Evolutionary conservation across 2,329 filamentous ascomycete genomes (phyloP).

Genomic region (Colletotrichum cereale): DNA sequence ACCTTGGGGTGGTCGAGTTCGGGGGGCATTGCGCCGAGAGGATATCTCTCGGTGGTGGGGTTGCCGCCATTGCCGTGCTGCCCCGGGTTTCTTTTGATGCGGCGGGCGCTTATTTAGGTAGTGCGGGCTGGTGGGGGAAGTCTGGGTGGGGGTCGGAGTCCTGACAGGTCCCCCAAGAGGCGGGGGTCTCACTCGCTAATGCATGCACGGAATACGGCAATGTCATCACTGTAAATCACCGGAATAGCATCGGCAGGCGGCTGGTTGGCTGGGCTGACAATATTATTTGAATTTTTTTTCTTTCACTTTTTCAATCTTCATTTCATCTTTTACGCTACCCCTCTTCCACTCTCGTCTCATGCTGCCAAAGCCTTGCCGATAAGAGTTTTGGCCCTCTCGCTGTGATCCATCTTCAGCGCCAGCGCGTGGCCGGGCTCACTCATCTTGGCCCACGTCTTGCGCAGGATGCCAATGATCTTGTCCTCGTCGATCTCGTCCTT

Average conservation of each 20-base stretch:
- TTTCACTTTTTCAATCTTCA: too few relatives aligned
- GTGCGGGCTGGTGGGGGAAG: neutral
- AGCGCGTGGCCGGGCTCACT: slow-evolving; percentile 70
- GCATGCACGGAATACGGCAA: slow-evolving; percentile 18
- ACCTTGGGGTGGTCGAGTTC: slow-evolving; percentile 23
- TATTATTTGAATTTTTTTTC: neutral
- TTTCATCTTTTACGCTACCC: neutral
- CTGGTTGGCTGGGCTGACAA: neutral
- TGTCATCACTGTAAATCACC: slow-evolving; percentile 25
- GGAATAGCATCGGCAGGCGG: slow-evolving; percentile 8
- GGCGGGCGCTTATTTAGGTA: neutral
- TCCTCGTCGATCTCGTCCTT: slow-evolving; percentile 76
- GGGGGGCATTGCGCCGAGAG: slow-evolving; percentile 35
- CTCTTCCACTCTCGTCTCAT: neutral
- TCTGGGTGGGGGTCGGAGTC: neutral
- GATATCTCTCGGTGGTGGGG: slow-evolving; percentile 14
- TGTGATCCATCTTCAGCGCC: slow-evolving; percentile 75
- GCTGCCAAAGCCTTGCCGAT: slow-evolving; percentile 70
- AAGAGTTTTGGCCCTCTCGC: slow-evolving; percentile 70
- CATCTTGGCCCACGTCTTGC: slow-evolving; percentile 85
- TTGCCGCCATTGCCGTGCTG: slow-evolving; percentile 1
- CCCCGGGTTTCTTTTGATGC: slow-evolving; percentile 17
- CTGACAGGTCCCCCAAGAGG: slow-evolving; percentile 10
- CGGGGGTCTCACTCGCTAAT: slow-evolving; percentile 26
- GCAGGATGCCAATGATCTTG: slow-evolving; percentile 79